Base-by-base conservation (phyloP, 805 yeast species). In the Schwanniomyces vanrijiae region DNA sequence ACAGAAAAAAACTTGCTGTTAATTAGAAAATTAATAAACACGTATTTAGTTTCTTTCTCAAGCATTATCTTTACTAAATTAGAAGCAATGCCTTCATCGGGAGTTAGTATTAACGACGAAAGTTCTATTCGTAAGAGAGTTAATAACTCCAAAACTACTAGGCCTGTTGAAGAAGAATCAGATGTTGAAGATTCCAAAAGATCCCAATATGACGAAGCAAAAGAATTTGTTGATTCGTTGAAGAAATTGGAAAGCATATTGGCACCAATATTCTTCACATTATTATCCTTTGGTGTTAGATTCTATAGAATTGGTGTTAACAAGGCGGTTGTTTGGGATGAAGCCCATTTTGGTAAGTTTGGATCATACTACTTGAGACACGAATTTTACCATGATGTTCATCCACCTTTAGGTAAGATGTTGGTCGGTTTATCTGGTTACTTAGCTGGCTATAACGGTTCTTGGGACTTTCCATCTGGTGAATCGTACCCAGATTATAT, bases 281-380 rank as follows among this genome's bases (percentile, higher is more conserved):
- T 77, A 1, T 53, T 85, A 16, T 83, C 94, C 8, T 86, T 91
- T 57, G 78, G 77, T 49, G 77, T 83, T 6, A 76, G 94, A 57
- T 73, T 84, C 51, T 77, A 83, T 56, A 75, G 77, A 42, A 82
- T 88, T 43, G 82, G 79, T 19, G 66, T 68, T 26, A 76, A 82
- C 48, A 64, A 78, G 43, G 75, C 73, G 45, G 92, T 88, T 41
- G 85, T 86, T 7, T 88, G 96, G 96, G 96, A 88, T 69, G 96
- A 88, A 65, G 94, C 95, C 5, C 96, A 88, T 72, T 88, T 88
- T 63, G 96, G 94, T 37, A 86, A 86, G 62, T 88, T 88, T 62
- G 95, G 95, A 39, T 84, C 92, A 3, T 83, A 86, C 58, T 88
- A 88, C 64, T 69, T 86, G 53, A 79, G 84, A 63, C 90, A 84